Base-by-base conservation (phyloP, 768 basidiomycete species). In the Boletellus emodensis region DNA sequence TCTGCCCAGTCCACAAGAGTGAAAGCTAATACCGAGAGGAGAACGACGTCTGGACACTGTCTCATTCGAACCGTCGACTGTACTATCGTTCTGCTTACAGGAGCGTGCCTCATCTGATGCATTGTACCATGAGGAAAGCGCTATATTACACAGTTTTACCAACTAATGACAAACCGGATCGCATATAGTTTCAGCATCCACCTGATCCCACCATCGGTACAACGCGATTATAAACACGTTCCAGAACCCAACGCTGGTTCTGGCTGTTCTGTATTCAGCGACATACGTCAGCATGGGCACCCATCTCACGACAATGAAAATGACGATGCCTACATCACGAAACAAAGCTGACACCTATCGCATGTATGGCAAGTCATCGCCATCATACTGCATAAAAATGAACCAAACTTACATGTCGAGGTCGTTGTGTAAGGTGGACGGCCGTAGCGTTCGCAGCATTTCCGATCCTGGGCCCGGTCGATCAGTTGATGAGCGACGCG, bases 171-270 rank as follows among this genome's bases (percentile, higher is more conserved):
- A 3, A 24, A 24, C 24, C 24, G 24, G 24, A 6, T 24, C 24
- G 24, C 24, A 24, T 24, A 24, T 24, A 6, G 24, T 3, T 24
- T 24, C 24, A 24, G 6, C 24, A 24, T 24, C 24, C 24, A 6
- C 24, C 24, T 3, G 3, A 24, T 24, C 24, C 6, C 24, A 6
- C 24, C 24, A 24, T 24, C 24, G 24, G 6, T 24, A 24, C 24
- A 24, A 30, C 30, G 30, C 30, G 30, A 30, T 30, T 30, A 7
- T 30, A 32, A 14, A 34, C 32, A 13, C 9, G 49, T 20, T 55
- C 46, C 24, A 55, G 20, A 10, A 48, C 14, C 51, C 54, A 55
- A 17, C 51, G 51, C 34, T 52, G 54, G n/a, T 48, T 45, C 40
- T 26, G 46, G 13, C 38, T 44, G 28, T 52, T 55, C 54, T 41